Conservation (phyloP, 768 basidiomycete genomes). For the Gautieria morchelliformis region DNA sequence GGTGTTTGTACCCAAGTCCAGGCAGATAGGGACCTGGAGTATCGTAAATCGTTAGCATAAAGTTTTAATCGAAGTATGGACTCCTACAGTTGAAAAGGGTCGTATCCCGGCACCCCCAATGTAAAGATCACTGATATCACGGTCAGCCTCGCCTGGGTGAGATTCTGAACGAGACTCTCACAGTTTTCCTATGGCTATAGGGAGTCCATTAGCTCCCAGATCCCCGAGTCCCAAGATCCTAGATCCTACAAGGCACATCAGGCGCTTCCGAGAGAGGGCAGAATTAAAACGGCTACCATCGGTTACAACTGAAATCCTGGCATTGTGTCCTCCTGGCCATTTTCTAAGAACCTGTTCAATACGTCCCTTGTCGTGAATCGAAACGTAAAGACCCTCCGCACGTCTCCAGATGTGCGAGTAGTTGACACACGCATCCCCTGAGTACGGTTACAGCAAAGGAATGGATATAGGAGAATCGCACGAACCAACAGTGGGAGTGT, state of each 20-base stretch:
- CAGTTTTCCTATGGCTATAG: slow-evolving; percentile 7
- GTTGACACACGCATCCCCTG: slow-evolving; percentile 28
- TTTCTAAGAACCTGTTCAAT: slow-evolving; percentile 19
- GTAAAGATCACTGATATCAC: slow-evolving; percentile 24
- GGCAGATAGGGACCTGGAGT: slow-evolving; percentile 1
- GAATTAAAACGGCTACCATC: slow-evolving; percentile 23
- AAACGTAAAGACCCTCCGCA: slow-evolving; percentile 17
- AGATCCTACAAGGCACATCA: not conserved
- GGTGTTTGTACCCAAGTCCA: slow-evolving; percentile 32
- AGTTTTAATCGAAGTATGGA: not conserved
- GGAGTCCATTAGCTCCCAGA: slow-evolving; percentile 12
- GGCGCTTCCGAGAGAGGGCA: not conserved
- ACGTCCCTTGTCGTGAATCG: slow-evolving; percentile 27
- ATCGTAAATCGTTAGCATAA: not conserved
- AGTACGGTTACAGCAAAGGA: not conserved
- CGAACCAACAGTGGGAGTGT: slow-evolving; percentile 9
- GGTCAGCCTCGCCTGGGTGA: slow-evolving; percentile 26
- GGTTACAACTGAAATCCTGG: slow-evolving; percentile 32
- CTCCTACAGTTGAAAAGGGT: slow-evolving; percentile 1
- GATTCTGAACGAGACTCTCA: not conserved
- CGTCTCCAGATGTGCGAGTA: slow-evolving; percentile 22
- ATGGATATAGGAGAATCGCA: not conserved
- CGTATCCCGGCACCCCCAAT: slow-evolving; percentile 27
- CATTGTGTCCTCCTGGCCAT: slow-evolving; percentile 17
- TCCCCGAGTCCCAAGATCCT: slow-evolving; percentile 33